Conservation (phyloP, 441 rosid species). For the Adansonia madagascariensis region DNA sequence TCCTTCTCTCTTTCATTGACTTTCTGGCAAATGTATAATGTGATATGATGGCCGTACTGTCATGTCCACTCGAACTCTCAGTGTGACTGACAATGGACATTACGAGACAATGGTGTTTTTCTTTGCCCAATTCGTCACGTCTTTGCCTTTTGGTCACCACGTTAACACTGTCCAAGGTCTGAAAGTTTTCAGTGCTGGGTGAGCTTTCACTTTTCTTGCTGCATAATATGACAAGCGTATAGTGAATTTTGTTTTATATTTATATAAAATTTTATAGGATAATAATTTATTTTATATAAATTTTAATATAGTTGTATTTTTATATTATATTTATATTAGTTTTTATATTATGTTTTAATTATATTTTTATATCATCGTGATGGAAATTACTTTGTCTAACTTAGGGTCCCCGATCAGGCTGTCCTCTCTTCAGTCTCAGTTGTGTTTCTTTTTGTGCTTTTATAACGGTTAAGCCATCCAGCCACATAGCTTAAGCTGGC, state of each 20-base stretch:
- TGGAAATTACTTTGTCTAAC: too few relatives aligned
- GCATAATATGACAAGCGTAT: not conserved
- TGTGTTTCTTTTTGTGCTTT: not conserved
- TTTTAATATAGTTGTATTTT: too few relatives aligned
- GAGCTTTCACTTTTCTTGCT: not conserved
- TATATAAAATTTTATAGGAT: too few relatives aligned
- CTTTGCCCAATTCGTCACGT: not conserved
- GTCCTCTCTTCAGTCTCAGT: not conserved
- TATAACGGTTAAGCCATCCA: not conserved
- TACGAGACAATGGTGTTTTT: conserved; percentile 38
- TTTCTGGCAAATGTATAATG: conserved; percentile 15
- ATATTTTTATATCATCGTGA: not conserved
- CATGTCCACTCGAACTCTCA: conserved; percentile 31
- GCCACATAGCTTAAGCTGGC: not conserved
- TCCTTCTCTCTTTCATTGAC: not conserved
- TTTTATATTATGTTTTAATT: too few relatives aligned
- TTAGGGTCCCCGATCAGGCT: not conserved
- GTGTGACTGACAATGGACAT: conserved; percentile 48
- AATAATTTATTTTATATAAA: too few relatives aligned
- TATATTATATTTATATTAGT: too few relatives aligned
- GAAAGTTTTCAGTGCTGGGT: not conserved
- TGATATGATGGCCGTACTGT: conserved; percentile 49
- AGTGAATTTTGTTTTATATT: too few relatives aligned
- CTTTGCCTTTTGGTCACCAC: not conserved
- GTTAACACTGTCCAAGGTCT: not conserved